These are phyloP conservation scores for Taphrina flavorubra DNA, from an alignment of 1,139 yeast species.

Conservation along the genomic window DNA sequence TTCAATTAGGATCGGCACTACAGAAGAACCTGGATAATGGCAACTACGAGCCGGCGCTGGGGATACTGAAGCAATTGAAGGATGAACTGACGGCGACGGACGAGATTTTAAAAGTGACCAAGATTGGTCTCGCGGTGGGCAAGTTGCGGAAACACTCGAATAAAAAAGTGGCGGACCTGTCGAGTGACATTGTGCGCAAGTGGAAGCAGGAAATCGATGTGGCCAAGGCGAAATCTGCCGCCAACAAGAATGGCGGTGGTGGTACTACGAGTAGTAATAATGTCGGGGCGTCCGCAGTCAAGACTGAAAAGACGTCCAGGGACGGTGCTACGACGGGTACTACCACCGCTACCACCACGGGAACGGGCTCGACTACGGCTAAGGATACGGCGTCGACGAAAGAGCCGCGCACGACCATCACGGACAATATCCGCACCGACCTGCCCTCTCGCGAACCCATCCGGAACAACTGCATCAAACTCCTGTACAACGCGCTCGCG, in stretches of 20 bases:
- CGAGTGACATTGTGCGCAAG: slow-evolving; percentile 76
- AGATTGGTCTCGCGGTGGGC: slow-evolving; percentile 96
- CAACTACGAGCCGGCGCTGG: slow-evolving; percentile 60
- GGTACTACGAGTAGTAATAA: neutral
- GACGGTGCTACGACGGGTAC: slow-evolving; percentile 36
- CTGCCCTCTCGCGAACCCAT: slow-evolving; percentile 70
- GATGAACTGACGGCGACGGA: slow-evolving; percentile 84
- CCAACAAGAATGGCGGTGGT: neutral
- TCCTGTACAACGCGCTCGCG: slow-evolving; percentile 86
- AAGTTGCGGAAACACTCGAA: slow-evolving; percentile 76
- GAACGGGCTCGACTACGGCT: neutral
- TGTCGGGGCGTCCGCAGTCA: neutral
- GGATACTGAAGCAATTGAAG: slow-evolving; percentile 69
- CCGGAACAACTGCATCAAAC: slow-evolving; percentile 82
- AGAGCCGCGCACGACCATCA: slow-evolving; percentile 71
- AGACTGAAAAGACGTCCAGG: slow-evolving; percentile 44
- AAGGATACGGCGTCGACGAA: slow-evolving; percentile 48
- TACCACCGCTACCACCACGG: slow-evolving; percentile 40
- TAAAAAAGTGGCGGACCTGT: slow-evolving; percentile 68
- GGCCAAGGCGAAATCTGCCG: slow-evolving; percentile 59
- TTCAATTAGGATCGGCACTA: slow-evolving; percentile 16
- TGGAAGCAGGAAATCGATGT: slow-evolving; percentile 92
- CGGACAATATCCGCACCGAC: slow-evolving; percentile 66
- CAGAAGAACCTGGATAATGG: slow-evolving; percentile 24
- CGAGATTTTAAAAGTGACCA: slow-evolving; percentile 78